A percentile compares a stretch with the other conserved stretches of the same genome.
Evolutionary conservation across 495 filamentous ascomycete species (phyloP).

Genomic region (Cercophora sp.): DNA sequence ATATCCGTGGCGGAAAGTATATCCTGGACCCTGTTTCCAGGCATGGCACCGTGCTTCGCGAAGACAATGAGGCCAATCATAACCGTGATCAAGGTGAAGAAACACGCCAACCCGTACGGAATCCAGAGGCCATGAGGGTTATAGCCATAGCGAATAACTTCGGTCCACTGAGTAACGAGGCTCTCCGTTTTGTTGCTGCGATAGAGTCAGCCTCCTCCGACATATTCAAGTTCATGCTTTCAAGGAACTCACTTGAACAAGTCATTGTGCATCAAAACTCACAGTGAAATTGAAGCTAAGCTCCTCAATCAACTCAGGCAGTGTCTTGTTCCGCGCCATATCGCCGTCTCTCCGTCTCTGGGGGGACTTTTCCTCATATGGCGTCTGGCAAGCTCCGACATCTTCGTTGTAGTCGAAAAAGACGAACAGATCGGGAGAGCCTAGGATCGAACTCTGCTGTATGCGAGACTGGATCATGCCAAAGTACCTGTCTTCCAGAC

Average conservation of each 20-base stretch:
- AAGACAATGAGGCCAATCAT: not conserved
- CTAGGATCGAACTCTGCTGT: conserved; percentile 10
- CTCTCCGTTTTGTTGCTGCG: conserved; percentile 1
- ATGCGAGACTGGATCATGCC: conserved; percentile 7
- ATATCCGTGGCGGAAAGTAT: too few relatives aligned
- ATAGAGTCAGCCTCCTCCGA: not conserved
- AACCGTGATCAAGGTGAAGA: not conserved
- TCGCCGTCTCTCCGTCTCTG: conserved; percentile 5
- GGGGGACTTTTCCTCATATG: not conserved
- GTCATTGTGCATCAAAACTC: conserved; percentile 10
- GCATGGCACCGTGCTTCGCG: not conserved
- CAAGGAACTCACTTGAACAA: conserved; percentile 8
- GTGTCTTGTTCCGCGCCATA: not conserved
- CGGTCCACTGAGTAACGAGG: not conserved
- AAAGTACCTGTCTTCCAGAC: not conserved
- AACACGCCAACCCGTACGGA: conserved; percentile 4
- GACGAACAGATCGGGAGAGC: conserved; percentile 4
- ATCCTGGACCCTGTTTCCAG: conserved; percentile 4
- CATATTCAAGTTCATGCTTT: not conserved
- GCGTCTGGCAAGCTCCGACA: not conserved
- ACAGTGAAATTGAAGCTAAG: conserved; percentile 8
- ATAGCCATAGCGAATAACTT: conserved; percentile 11
- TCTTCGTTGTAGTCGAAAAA: conserved; percentile 12
- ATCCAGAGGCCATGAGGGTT: not conserved
- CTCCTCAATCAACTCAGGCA: conserved; percentile 7